phyloP scores from a whole-genome alignment of 306 rosid species.

The Prunus salicina region DNA sequence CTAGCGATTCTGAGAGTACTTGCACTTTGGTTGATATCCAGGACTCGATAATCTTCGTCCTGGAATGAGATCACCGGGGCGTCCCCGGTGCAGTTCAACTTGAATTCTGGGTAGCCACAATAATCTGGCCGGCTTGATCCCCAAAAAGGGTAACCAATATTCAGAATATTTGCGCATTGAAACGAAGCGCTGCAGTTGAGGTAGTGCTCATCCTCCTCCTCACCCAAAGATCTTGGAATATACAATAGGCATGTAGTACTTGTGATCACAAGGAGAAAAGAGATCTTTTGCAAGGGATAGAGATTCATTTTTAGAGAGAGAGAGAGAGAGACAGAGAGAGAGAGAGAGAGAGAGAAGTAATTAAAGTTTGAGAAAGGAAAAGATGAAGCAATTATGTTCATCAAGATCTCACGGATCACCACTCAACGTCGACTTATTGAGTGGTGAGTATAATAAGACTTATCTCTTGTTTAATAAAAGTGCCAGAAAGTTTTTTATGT shows the following conservation, averaged over 20 bases:
- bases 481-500: too few species aligned
- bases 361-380: too few species aligned
- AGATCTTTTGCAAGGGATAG: slow-evolving; percentile 1
- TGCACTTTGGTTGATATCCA: slow-evolving; percentile 13
- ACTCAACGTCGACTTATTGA: too few species aligned
- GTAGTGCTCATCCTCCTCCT: slow-evolving; percentile 16
- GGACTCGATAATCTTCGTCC: slow-evolving; percentile 25
- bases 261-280: slow-evolving; percentile 25
- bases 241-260: slow-evolving; percentile 27
- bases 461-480: too few species aligned
- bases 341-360: neutral
- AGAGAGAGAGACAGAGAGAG: too few species aligned
- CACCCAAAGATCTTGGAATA: slow-evolving; percentile 19
- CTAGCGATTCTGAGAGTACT: slow-evolving; percentile 34
- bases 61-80: slow-evolving; percentile 20
- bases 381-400: too few species aligned
- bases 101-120: slow-evolving; percentile 54
- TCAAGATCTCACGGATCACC: too few species aligned
- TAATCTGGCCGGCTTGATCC: slow-evolving; percentile 34
- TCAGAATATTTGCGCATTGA: slow-evolving; percentile 11
- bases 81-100: slow-evolving; percentile 34
- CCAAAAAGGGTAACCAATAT: slow-evolving; percentile 53
- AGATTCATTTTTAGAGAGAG: slow-evolving; percentile 27
- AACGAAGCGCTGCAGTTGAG: slow-evolving; percentile 25
- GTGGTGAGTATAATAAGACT: too few species aligned